These are phyloP conservation scores for Candida awuae DNA, from an alignment of 805 yeast species.

Conservation along the genomic window DNA sequence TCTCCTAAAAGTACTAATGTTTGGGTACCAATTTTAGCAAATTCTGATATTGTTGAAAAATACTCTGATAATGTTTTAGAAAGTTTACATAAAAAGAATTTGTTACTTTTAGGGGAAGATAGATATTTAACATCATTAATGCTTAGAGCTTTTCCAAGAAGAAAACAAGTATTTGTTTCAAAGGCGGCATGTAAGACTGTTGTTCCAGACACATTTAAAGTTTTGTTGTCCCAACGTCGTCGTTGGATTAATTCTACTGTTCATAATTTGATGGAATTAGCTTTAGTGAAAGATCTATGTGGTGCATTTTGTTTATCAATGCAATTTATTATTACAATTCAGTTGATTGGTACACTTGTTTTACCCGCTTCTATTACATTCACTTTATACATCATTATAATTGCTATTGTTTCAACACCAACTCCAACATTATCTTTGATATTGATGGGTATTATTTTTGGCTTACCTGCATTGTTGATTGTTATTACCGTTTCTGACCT, in stretches of 20 bases:
- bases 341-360: slow-evolving; percentile 78
- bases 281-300: slow-evolving; percentile 76
- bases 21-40: slow-evolving; percentile 91
- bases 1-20: slow-evolving; percentile 75
- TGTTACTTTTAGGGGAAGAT: slow-evolving; percentile 84
- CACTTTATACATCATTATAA: slow-evolving; percentile 68
- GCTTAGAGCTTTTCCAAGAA: slow-evolving; percentile 82
- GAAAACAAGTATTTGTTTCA: slow-evolving; percentile 80
- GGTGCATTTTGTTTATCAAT: slow-evolving; percentile 92
- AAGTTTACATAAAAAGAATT: slow-evolving; percentile 79
- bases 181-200: slow-evolving; percentile 89
- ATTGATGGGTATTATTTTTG: slow-evolving; percentile 70
- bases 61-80: slow-evolving; percentile 80
- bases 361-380: slow-evolving; percentile 83
- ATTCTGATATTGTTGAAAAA: slow-evolving; percentile 88
- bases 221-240: slow-evolving; percentile 84
- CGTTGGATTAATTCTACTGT: slow-evolving; percentile 96
- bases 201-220: slow-evolving; percentile 76
- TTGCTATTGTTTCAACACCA: slow-evolving; percentile 63
- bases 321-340: slow-evolving; percentile 85
- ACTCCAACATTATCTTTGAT: slow-evolving; percentile 73
- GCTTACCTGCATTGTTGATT: slow-evolving; percentile 76
- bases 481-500: slow-evolving; percentile 71
- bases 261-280: slow-evolving; percentile 84
- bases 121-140: slow-evolving; percentile 76